Evolutionary conservation across 23 red algal genomes (phyloP), one percentile per base, ranked within the genome.

Genomic region (Gracilaria caudata): DNA sequence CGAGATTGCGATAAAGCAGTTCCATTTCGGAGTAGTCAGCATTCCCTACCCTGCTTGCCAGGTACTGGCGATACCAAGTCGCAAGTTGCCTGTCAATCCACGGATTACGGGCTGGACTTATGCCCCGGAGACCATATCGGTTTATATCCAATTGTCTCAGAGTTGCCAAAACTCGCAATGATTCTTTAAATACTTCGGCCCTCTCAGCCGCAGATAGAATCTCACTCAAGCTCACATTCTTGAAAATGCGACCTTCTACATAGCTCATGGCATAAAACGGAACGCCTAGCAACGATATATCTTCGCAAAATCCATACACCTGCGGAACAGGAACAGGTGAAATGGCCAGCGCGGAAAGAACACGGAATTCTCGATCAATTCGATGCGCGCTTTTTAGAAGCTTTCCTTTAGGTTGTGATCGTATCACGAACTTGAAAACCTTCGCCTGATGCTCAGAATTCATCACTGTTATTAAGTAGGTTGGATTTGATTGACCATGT

Each of bases 241-340:
- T 81, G 66, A 98, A 94, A 39, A 93, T 58, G 24, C 86, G 84
- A 38, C 95, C 95, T 59, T 74, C 58, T 0, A 98, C 90, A 82
- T 94, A 98, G 17, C 93, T 86, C 95, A 98, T 98, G 37, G 92
- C 59, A 68, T 86, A 98, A 56, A 98, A 98, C 16, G 63, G 66
- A 19, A 73, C 77, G 0, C 95, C 95, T 0, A 98, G 58, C 30
- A 98, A 70, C 0, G 81, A 58, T 11, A 10, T 17, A 47, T 94
- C 95, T 17, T 79, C 65, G 57, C 95, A 98, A 51, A 68, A 85
- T 0, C 25, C 90, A 30, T 98, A 98, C 21, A 90, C 81, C 26
- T 73, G 35, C 26, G 95, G 95, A 24, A 98, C 95, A 7, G 95
- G 95, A 21, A 98, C 95, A 45, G 68, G 51, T 2, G 94, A 93